A percentile compares a stretch with the other conserved stretches of the same genome.
phyloP scores from a whole-genome alignment of 495 filamentous ascomycete species.

The Bacidia gigantensis region DNA sequence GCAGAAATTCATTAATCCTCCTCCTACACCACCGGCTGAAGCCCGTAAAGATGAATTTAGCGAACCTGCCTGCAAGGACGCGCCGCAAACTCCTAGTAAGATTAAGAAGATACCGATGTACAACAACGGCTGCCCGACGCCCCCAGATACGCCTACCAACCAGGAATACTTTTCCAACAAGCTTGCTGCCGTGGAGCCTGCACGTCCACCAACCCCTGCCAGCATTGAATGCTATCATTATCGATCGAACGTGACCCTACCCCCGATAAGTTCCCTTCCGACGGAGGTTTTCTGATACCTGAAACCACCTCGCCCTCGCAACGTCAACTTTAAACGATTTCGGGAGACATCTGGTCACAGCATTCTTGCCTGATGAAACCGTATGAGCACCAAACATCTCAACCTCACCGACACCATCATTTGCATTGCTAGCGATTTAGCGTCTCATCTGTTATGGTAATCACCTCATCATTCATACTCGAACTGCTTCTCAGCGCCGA shows the following conservation, averaged over 20 bases:
- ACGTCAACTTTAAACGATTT: background rate
- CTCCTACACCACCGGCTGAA: conserved; percentile 58
- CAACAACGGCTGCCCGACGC: conserved; percentile 77
- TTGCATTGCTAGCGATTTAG: conserved; percentile 18
- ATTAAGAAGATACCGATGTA: conserved; percentile 45
- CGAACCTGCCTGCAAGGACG: conserved; percentile 37
- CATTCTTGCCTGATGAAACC: background rate
- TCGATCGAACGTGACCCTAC: background rate
- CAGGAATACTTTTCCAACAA: conserved; percentile 39
- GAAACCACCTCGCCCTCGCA: background rate
- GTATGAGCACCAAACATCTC: conserved; percentile 8
- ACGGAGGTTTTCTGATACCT: background rate
- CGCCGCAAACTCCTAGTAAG: conserved; percentile 77
- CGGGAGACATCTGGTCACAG: background rate
- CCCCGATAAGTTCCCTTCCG: background rate
- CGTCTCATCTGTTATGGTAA: background rate
- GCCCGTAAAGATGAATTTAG: conserved; percentile 35
- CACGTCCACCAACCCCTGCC: conserved; percentile 12
- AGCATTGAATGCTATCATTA: conserved; percentile 11
- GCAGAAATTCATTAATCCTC: conserved; percentile 39
- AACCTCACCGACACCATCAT: conserved; percentile 9
- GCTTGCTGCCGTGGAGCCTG: background rate
- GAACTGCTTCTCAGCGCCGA: background rate
- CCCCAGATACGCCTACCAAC: conserved; percentile 83
- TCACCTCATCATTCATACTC: background rate